Percentiles rank a stretch among this genome's conserved stretches.
phyloP scores from a whole-genome alignment of 768 basidiomycete species.

The Lentinula guzmanii region DNA sequence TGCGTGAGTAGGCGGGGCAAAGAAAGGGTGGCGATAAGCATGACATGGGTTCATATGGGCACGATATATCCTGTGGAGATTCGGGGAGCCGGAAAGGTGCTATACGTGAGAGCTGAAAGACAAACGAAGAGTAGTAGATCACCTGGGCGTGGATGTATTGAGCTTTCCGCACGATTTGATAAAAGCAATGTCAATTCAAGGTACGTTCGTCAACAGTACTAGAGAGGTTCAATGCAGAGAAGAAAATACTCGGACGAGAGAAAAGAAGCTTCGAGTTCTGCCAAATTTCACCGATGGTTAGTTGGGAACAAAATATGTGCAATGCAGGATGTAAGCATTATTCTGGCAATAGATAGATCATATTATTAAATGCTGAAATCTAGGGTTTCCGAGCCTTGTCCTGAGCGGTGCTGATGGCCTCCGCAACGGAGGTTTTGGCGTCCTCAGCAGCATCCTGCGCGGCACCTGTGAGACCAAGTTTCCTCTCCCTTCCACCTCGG shows the following conservation, averaged over 20 bases:
- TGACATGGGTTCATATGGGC: not conserved
- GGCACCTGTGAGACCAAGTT: slow-evolving; percentile 32
- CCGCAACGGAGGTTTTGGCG: slow-evolving; percentile 35
- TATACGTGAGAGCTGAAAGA: not conserved
- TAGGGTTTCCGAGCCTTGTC: slow-evolving; percentile 31
- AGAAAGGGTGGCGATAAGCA: not conserved
- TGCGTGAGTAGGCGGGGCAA: not conserved
- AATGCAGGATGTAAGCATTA: not conserved
- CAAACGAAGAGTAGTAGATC: not conserved
- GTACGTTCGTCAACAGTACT: no score
- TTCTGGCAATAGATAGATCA: not conserved
- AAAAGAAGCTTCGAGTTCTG: not conserved
- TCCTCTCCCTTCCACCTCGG: slow-evolving; percentile 78
- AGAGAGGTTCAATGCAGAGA: not conserved
- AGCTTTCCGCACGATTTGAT: no score
- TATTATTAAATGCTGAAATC: not conserved
- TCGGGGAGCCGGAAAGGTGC: not conserved
- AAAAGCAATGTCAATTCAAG: not conserved
- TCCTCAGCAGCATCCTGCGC: slow-evolving; percentile 20
- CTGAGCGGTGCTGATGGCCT: slow-evolving; percentile 42
- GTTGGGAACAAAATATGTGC: not conserved
- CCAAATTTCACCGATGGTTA: not conserved
- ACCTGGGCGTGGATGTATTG: not conserved
- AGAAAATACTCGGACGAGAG: not conserved
- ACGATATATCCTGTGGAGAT: not conserved